phyloP scores from a whole-genome alignment of 2,329 filamentous ascomycete species.

The Trichoderma atrobrunneum region DNA sequence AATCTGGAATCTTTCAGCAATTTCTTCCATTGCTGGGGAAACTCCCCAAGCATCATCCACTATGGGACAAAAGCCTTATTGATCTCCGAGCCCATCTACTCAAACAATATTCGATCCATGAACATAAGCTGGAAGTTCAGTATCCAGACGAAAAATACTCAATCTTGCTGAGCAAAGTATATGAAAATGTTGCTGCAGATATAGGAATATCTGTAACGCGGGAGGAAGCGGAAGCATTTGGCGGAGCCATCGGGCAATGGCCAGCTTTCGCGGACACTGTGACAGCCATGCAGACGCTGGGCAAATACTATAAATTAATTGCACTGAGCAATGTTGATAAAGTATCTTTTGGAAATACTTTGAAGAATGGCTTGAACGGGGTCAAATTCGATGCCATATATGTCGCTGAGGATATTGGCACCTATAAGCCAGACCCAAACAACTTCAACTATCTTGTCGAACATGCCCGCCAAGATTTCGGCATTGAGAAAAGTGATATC shows the following conservation, averaged over 20 bases:
- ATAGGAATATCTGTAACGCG: constrained; percentile 33
- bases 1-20: constrained; percentile 55
- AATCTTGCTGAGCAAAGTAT: constrained; percentile 48
- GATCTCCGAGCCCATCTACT: constrained; percentile 32
- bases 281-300: constrained; percentile 47
- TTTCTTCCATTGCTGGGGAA: constrained; percentile 45
- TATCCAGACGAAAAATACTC: constrained; percentile 57
- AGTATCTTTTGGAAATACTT: constrained; percentile 25
- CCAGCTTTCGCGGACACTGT: constrained; percentile 56
- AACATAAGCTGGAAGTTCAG: constrained; percentile 47
- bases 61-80: constrained; percentile 33
- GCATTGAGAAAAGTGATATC: constrained; percentile 49
- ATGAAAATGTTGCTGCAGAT: constrained; percentile 44
- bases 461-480: constrained; percentile 50
- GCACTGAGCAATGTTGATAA: constrained; percentile 59
- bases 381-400: constrained; percentile 59
- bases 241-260: constrained; percentile 50
- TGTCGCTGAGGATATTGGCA: constrained; percentile 67
- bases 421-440: constrained; percentile 62
- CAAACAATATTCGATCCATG: constrained; percentile 40
- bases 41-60: neutral
- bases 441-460: constrained; percentile 64
- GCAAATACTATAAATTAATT: constrained; percentile 53
- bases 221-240: constrained; percentile 47
- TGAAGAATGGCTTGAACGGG: constrained; percentile 40